Conservation (phyloP, 805 yeast species). For the Wickerhamomyces mucosus region DNA sequence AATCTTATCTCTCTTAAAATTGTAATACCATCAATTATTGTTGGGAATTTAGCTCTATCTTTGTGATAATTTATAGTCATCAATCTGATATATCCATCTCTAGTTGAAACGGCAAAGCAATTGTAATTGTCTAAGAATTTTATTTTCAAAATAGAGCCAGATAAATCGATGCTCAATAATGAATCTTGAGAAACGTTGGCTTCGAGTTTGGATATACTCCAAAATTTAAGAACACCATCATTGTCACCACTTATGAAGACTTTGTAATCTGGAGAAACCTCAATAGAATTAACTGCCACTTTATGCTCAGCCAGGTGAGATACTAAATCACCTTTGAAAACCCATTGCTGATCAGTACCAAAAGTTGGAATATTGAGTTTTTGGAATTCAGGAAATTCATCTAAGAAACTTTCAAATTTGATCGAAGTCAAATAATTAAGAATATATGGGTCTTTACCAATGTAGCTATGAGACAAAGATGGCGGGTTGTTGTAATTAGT, state of each 20-base stretch:
- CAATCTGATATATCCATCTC: slow-evolving; percentile 25
- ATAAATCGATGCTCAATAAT: slow-evolving; percentile 35
- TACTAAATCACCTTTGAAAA: slow-evolving; percentile 44
- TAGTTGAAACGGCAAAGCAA: slow-evolving; percentile 46
- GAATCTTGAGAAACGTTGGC: slow-evolving; percentile 48
- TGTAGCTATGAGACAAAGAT: slow-evolving; percentile 45
- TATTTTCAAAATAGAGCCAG: slow-evolving; percentile 39
- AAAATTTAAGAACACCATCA: slow-evolving; percentile 60
- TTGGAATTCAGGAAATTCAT: slow-evolving; percentile 66
- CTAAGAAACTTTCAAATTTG: slow-evolving; percentile 45
- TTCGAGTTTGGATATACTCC: slow-evolving; percentile 67
- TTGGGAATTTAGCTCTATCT: slow-evolving; percentile 10
- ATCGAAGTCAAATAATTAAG: slow-evolving; percentile 43
- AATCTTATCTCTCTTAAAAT: slow-evolving; percentile 34
- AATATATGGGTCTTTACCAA: slow-evolving; percentile 59
- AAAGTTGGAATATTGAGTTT: slow-evolving; percentile 11
- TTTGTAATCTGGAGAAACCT: slow-evolving; percentile 49
- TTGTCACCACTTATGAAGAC: slow-evolving; percentile 75
- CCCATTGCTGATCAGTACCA: slow-evolving; percentile 16
- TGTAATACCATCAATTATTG: slow-evolving; percentile 11
- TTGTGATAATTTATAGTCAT: slow-evolving; percentile 28
- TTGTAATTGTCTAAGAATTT: slow-evolving; percentile 43
- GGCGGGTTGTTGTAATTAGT: slow-evolving; percentile 9
- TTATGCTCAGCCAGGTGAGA: slow-evolving; percentile 56
- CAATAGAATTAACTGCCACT: slow-evolving; percentile 47